Conservation (phyloP, 805 yeast species). For the Monosporozyma unispora region DNA sequence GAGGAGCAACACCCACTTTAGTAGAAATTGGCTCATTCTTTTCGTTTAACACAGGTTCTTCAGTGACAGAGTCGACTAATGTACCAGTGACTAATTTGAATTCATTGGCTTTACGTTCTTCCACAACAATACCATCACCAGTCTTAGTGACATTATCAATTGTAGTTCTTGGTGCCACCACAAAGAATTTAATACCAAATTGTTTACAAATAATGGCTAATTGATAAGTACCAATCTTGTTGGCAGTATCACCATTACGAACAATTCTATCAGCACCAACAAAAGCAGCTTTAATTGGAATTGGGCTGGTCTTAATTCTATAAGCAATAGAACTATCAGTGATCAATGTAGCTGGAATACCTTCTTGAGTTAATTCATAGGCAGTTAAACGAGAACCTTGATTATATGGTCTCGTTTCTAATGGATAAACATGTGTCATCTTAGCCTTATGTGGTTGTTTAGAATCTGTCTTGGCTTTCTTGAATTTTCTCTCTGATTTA, state of each 20-base stretch:
- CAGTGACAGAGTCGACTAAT: constrained; percentile 31
- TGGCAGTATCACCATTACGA: constrained; percentile 89
- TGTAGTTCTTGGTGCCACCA: constrained; percentile 93
- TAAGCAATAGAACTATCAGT: constrained; percentile 91
- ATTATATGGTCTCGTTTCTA: constrained; percentile 94
- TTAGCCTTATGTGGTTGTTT: constrained; percentile 28
- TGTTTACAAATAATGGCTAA: constrained; percentile 62
- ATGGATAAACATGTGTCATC: constrained; percentile 67
- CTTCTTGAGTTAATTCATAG: constrained; percentile 76
- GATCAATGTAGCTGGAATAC: constrained; percentile 78
- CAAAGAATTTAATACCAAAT: constrained; percentile 69
- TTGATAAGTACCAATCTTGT: constrained; percentile 93
- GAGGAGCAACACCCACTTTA: constrained; percentile 75
- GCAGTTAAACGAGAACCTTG: constrained; percentile 94
- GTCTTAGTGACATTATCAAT: constrained; percentile 57
- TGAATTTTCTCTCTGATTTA: constrained; percentile 24
- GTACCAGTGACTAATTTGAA: constrained; percentile 71
- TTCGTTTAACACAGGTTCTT: constrained; percentile 18
- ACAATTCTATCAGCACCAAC: constrained; percentile 96
- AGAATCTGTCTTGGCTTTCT: constrained; percentile 12
- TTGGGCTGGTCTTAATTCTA: constrained; percentile 37
- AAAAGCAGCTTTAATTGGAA: constrained; percentile 79
- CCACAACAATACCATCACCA: constrained; percentile 76
- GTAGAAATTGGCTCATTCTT: constrained; percentile 30
- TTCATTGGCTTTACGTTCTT: constrained; percentile 77